Evolutionary conservation across 2,329 filamentous ascomycete genomes (phyloP).

Genomic region (Exophiala alcalophila): DNA sequence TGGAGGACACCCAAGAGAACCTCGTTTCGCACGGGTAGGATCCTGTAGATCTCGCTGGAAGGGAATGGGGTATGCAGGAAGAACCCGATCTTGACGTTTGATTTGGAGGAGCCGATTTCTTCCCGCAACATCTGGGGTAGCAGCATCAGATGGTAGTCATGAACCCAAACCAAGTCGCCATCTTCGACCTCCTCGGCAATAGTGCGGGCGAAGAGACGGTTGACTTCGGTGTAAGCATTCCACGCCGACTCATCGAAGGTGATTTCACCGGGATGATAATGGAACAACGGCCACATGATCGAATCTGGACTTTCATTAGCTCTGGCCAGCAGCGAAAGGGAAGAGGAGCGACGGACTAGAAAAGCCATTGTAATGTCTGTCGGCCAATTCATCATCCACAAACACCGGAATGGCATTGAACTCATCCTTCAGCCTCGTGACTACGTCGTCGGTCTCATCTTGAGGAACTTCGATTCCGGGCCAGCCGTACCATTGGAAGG

Average conservation of each 20-base stretch:
- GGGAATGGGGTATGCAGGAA: slow-evolving; percentile 98
- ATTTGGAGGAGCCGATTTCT: slow-evolving; percentile 74
- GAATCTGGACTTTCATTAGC: slow-evolving; percentile 62
- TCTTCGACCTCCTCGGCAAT: slow-evolving; percentile 85
- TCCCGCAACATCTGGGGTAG: slow-evolving; percentile 92
- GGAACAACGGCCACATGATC: slow-evolving; percentile 97
- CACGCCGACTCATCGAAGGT: slow-evolving; percentile 95
- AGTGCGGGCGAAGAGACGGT: slow-evolving; percentile 83
- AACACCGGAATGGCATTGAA: slow-evolving; percentile 90
- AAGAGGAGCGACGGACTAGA: slow-evolving; percentile 63
- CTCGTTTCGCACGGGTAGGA: slow-evolving; percentile 86
- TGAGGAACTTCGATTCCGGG: slow-evolving; percentile 89
- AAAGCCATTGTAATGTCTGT: slow-evolving; percentile 96
- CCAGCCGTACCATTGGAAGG: slow-evolving; percentile 99
- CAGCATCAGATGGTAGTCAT: slow-evolving; percentile 98
- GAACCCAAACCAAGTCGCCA: slow-evolving; percentile 94
- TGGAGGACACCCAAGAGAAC: slow-evolving; percentile 83
- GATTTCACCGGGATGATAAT: slow-evolving; percentile 97
- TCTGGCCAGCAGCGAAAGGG: background rate
- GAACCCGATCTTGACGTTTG: slow-evolving; percentile 96
- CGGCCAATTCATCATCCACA: slow-evolving; percentile 87
- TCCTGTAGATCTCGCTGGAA: slow-evolving; percentile 93
- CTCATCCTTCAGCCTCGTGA: slow-evolving; percentile 75
- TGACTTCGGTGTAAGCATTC: slow-evolving; percentile 90
- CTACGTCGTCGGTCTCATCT: slow-evolving; percentile 71